Conservation (phyloP, 2,329 filamentous ascomycete species). For the Fusarium tanahbumbuense region DNA sequence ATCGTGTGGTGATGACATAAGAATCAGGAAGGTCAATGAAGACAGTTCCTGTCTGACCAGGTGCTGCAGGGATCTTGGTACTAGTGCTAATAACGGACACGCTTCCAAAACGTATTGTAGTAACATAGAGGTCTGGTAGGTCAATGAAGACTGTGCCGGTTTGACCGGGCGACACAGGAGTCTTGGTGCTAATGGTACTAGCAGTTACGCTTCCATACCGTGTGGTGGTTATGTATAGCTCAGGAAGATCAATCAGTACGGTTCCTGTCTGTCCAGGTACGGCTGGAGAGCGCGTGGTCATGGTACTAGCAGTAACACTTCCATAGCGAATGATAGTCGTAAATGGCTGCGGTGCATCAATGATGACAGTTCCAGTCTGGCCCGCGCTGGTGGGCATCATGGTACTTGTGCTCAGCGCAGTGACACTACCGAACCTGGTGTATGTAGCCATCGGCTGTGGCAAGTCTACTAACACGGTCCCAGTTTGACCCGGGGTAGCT, state of each 20-base stretch:
- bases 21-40: background rate
- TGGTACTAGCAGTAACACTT: background rate
- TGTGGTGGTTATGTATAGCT: background rate
- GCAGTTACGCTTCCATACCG: background rate
- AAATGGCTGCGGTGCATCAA: background rate
- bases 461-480: constrained; percentile 2
- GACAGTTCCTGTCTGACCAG: background rate
- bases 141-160: background rate
- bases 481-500: background rate
- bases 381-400: background rate
- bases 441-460: background rate
- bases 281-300: background rate
- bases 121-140: background rate
- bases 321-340: background rate
- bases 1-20: background rate
- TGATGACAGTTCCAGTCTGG: background rate
- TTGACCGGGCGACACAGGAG: background rate
- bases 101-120: background rate
- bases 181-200: background rate
- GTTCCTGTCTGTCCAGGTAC: background rate
- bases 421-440: constrained; percentile 1
- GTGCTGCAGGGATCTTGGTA: background rate
- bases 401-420: background rate
- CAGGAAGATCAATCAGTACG: background rate
- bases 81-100: background rate